Percentiles rank a stretch among this genome's conserved stretches.
phyloP scores from a whole-genome alignment of 306 rosid species.

The Styphnolobium japonicum region DNA sequence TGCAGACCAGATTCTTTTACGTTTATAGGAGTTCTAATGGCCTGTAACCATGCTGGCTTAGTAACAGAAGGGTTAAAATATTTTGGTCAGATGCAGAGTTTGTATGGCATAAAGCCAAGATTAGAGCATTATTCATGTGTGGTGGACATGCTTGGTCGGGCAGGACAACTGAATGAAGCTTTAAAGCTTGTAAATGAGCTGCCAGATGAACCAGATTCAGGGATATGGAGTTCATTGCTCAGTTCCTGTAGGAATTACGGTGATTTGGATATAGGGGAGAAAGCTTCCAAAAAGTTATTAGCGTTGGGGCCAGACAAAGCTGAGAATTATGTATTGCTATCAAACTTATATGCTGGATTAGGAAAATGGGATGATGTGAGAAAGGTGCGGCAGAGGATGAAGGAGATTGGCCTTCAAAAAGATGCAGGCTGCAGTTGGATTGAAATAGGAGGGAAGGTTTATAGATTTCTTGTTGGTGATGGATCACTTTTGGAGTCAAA shows the following conservation, averaged over 20 bases:
- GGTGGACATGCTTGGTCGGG: conserved; percentile 77
- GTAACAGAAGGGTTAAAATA: conserved; percentile 59
- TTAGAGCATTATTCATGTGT: conserved; percentile 81
- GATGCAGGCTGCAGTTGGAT: conserved; percentile 86
- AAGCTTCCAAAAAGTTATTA: conserved; percentile 46
- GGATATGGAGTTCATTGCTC: conserved; percentile 82
- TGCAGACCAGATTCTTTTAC: conserved; percentile 66
- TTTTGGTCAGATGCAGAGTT: conserved; percentile 56
- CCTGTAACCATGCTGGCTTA: conserved; percentile 81
- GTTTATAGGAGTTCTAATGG: conserved; percentile 68
- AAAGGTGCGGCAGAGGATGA: conserved; percentile 63
- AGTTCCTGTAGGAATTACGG: conserved; percentile 68
- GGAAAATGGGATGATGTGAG: conserved; percentile 81
- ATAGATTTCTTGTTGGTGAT: conserved; percentile 68
- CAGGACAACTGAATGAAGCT: conserved; percentile 68
- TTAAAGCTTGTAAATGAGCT: conserved; percentile 53
- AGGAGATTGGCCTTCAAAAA: conserved; percentile 61
- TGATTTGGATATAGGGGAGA: conserved; percentile 57
- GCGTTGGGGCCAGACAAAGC: conserved; percentile 60
- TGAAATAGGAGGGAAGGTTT: conserved; percentile 66
- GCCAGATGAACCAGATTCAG: conserved; percentile 71
- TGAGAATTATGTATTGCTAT: conserved; percentile 63
- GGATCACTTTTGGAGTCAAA: conserved; percentile 31
- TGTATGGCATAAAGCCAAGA: conserved; percentile 54
- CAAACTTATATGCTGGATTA: conserved; percentile 67